These are phyloP conservation scores for Diaporthe velutina DNA, from an alignment of 2,329 filamentous ascomycete species.

Conservation along the genomic window DNA sequence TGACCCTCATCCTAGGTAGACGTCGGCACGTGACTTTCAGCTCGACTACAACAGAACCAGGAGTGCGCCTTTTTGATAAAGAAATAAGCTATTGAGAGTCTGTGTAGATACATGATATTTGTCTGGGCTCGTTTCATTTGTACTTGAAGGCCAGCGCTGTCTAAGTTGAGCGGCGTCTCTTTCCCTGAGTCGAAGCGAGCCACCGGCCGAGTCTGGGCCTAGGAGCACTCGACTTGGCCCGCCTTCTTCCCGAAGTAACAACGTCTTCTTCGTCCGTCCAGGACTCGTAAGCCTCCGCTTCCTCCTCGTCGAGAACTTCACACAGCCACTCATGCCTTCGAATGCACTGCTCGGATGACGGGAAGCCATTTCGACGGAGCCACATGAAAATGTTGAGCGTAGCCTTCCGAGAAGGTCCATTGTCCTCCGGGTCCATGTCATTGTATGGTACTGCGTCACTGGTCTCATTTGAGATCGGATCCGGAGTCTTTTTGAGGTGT, in stretches of 20 bases:
- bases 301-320: conserved; percentile 4
- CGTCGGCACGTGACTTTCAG: conserved; percentile 2
- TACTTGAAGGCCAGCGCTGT: not conserved
- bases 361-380: not conserved
- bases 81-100: too few relatives aligned
- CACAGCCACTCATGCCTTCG: conserved; percentile 4
- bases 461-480: not conserved
- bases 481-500: not conserved
- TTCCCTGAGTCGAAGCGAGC: not conserved
- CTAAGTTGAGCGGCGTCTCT: not conserved
- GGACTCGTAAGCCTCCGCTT: conserved; percentile 3
- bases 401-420: not conserved
- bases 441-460: not conserved
- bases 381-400: not conserved
- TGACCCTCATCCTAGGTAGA: not conserved
- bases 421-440: not conserved
- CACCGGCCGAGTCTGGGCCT: not conserved
- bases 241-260: not conserved
- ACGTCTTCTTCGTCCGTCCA: not conserved
- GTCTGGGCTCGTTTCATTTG: not conserved
- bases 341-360: not conserved
- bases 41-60: not conserved
- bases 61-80: too few relatives aligned
- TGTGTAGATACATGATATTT: not conserved
- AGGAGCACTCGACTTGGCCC: not conserved